Evolutionary conservation across 176 grass and related monocot species (phyloP).

Genomic region (Aegilops umbellulata): DNA sequence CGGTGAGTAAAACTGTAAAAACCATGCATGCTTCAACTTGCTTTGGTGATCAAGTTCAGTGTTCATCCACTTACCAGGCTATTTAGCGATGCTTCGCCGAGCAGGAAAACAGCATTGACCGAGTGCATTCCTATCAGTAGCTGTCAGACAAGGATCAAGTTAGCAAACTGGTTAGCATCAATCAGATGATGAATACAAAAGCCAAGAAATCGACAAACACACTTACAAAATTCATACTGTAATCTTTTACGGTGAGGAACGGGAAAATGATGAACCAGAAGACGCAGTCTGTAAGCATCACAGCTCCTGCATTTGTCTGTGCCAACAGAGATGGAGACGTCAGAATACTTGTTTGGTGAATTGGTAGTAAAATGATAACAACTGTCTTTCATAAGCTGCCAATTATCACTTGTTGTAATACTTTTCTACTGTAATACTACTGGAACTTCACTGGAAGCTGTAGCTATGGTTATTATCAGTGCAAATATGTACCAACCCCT

Average conservation of each 20-base stretch:
- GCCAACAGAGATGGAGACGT: constrained; percentile 23
- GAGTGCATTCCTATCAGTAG: constrained; percentile 90
- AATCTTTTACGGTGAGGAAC: constrained; percentile 84
- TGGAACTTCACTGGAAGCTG: too few relatives aligned
- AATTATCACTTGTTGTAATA: neutral
- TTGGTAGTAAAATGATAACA: neutral
- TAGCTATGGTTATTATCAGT: neutral
- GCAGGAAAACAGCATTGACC: constrained; percentile 83
- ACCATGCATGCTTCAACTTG: neutral
- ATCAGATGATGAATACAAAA: neutral
- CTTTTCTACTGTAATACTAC: too few relatives aligned
- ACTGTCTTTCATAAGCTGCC: neutral
- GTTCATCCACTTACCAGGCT: constrained; percentile 54
- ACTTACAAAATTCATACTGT: constrained; percentile 86
- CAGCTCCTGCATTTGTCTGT: constrained; percentile 96
- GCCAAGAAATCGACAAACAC: neutral
- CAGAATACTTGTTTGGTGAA: neutral
- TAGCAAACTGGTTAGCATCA: neutral
- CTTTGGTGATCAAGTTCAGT: neutral
- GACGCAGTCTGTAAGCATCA: constrained; percentile 92
- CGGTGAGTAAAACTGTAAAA: neutral
- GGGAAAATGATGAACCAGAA: constrained; percentile 99
- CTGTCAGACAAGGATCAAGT: constrained; percentile 26
- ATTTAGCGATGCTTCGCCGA: constrained; percentile 81
- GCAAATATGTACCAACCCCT: constrained; percentile 1